Conservation (phyloP, 441 rosid genomes). For the Metrosideros polymorpha region DNA sequence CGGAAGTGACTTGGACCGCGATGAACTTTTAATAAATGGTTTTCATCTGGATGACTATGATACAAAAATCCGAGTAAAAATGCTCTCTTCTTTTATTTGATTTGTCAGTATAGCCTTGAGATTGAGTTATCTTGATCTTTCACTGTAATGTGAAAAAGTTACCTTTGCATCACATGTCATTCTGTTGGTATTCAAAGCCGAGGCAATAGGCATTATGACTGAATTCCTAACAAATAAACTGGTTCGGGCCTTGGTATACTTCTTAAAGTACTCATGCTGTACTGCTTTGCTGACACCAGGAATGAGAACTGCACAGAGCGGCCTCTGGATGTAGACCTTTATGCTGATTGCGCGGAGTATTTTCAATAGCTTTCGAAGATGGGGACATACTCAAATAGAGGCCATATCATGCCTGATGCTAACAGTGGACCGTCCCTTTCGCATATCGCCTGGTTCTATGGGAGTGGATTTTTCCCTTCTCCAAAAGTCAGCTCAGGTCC, state of each 20-base stretch:
- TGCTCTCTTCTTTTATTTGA: background rate
- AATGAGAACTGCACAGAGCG: background rate
- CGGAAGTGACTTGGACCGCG: background rate
- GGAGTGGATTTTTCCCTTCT: constrained; percentile 19
- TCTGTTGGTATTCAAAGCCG: background rate
- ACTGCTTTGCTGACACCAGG: background rate
- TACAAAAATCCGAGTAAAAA: background rate
- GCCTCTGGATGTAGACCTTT: background rate
- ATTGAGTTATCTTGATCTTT: background rate
- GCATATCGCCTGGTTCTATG: constrained; percentile 27
- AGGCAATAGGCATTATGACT: background rate
- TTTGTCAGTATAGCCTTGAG: background rate
- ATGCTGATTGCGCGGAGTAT: background rate
- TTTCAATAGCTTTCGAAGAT: constrained; percentile 13
- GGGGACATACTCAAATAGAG: constrained; percentile 29
- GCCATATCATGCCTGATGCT: constrained; percentile 24
- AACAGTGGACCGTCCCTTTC: constrained; percentile 19
- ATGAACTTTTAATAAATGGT: background rate
- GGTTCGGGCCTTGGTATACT: background rate
- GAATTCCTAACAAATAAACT: background rate
- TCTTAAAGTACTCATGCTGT: background rate
- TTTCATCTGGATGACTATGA: background rate
- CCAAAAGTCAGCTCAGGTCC: constrained; percentile 17
- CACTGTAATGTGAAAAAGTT: background rate
- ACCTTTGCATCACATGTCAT: background rate